These are phyloP conservation scores for Paramecium bursaria DNA, from an alignment of 73 alveolate species.

Conservation along the genomic window DNA sequence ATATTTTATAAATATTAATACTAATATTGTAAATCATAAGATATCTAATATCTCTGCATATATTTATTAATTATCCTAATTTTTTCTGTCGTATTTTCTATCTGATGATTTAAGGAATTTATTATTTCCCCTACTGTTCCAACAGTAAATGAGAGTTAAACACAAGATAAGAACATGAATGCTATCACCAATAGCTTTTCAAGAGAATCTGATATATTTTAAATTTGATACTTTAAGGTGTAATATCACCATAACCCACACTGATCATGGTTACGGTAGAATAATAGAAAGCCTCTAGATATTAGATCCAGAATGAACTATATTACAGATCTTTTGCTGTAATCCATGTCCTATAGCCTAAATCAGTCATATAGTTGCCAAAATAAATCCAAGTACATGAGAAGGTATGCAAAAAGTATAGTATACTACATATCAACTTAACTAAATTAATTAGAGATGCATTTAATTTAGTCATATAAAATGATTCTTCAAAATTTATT, in stretches of 20 bases:
- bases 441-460: constrained; percentile 14
- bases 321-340: not conserved
- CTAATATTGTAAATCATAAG: constrained; percentile 50
- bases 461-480: constrained; percentile 7
- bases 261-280: constrained; percentile 62
- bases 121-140: constrained; percentile 52
- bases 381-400: constrained; percentile 22
- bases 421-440: constrained; percentile 2
- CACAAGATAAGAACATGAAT: constrained; percentile 40
- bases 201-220: not conserved
- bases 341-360: not conserved
- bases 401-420: constrained; percentile 9
- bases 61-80: constrained; percentile 39
- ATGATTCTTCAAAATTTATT: constrained; percentile 46
- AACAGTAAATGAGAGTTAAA: constrained; percentile 38
- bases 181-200: constrained; percentile 25
- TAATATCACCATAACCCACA: constrained; percentile 67
- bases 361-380: constrained; percentile 1
- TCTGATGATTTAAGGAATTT: constrained; percentile 18
- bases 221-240: constrained; percentile 21
- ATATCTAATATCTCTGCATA: constrained; percentile 7
- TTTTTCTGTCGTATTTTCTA: constrained; percentile 48
- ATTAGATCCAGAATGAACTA: not conserved
- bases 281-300: constrained; percentile 61
- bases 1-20: not conserved